phyloP scores from a whole-genome alignment of 2,329 filamentous ascomycete genomes.

The Tricladium varicosporioides region DNA sequence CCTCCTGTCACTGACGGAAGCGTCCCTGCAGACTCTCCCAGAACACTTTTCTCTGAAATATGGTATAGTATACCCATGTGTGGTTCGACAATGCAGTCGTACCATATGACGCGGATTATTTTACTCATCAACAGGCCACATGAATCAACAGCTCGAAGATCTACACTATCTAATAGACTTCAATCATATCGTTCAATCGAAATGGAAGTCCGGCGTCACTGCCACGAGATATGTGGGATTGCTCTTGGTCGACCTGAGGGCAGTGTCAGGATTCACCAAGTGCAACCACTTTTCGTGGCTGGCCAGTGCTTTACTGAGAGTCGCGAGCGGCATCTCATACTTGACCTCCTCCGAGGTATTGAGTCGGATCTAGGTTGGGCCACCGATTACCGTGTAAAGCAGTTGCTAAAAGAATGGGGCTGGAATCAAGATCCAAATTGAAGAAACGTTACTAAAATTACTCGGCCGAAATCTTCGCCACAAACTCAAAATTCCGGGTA shows the following conservation, averaged over 20 bases:
- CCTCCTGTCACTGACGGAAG: slow-evolving; percentile 34
- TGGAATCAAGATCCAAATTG: slow-evolving; percentile 23
- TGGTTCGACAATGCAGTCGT: slow-evolving; percentile 63
- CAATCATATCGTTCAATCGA: slow-evolving; percentile 56
- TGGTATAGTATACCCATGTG: slow-evolving; percentile 65
- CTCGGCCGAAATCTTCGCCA: background rate
- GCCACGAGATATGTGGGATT: slow-evolving; percentile 60
- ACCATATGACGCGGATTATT: slow-evolving; percentile 62
- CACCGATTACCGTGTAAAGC: slow-evolving; percentile 57
- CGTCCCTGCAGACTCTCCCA: slow-evolving; percentile 24
- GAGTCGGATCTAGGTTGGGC: slow-evolving; percentile 64
- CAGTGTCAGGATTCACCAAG: slow-evolving; percentile 54
- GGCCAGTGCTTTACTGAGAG: slow-evolving; percentile 57
- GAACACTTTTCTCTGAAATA: slow-evolving; percentile 49
- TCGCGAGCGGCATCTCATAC: slow-evolving; percentile 51
- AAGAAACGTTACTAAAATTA: background rate
- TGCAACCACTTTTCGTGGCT: slow-evolving; percentile 60
- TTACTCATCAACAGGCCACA: slow-evolving; percentile 59
- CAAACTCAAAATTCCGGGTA: too few relatives aligned
- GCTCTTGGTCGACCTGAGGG: slow-evolving; percentile 54
- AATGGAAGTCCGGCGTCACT: slow-evolving; percentile 53
- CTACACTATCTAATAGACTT: slow-evolving; percentile 52
- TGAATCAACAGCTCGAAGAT: slow-evolving; percentile 50
- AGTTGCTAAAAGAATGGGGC: slow-evolving; percentile 46
- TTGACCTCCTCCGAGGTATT: slow-evolving; percentile 55